Base-by-base conservation (phyloP, 2,329 filamentous ascomycete genomes). In the Aureobasidium pullulans region DNA sequence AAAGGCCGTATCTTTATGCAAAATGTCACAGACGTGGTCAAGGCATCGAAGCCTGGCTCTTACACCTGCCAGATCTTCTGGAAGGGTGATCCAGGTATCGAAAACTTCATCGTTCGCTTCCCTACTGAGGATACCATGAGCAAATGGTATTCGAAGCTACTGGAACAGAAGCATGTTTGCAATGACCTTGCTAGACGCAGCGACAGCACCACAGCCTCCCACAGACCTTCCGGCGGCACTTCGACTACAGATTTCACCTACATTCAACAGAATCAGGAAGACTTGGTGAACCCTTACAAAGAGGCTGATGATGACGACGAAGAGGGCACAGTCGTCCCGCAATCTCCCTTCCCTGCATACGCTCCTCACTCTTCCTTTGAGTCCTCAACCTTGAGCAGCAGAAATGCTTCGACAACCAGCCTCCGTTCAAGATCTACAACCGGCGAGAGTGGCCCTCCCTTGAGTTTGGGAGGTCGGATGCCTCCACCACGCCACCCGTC, bases 1-100 rank as follows among this genome's bases (percentile, higher is more conserved):
- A 99, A 99, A 75, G 94, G 94, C 40, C 85, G 94, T 54, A 99
- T 99, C 68, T 97, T 96, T 76, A 97, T 99, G 92, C 91, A 92
- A 66, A 99, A 99, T 69, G 93, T 99, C 58, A 97, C 92, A 40
- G 90, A 96, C 72, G 87, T 96, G n/a, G 79, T 96, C 43, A 92
- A 88, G 16, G 79, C 94, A 61, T 85, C 87, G 52, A 96, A 92
- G 73, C 89, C 90, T 74, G 91, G 90, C 49, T 93, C 90, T 10
- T 96, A 97, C 71, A 93, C 89, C 2, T 89, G 96, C 62, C 93
- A 97, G 70, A 97, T 99, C 59, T 96, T 92, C 81, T 99, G 94
- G 94, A 97, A 94, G 75, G 93, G 93, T 36, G 93, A 97, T 64
- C 90, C 92, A 0, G 90, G 90, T 4, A 90, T 96, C 34, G 93